Evolutionary conservation across 2,329 filamentous ascomycete genomes (phyloP).

Genomic region (Mycosphaerella sp.): DNA sequence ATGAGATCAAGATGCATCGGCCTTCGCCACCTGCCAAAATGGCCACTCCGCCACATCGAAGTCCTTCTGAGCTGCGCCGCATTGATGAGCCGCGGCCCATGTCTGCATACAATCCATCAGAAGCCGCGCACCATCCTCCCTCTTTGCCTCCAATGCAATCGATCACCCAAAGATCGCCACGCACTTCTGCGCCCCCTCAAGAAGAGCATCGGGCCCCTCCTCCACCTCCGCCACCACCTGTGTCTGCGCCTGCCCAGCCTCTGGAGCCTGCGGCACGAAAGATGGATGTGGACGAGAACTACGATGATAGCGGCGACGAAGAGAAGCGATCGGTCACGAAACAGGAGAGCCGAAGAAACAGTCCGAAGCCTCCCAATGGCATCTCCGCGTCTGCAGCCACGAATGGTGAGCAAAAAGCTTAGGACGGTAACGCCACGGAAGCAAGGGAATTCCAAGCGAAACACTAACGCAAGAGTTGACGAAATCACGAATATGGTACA

Average conservation of each 20-base stretch:
- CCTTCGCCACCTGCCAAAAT: slow-evolving; percentile 44
- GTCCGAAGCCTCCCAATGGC: slow-evolving; percentile 33
- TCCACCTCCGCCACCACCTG: slow-evolving; percentile 9
- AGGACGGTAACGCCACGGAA: neutral
- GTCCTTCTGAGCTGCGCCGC: slow-evolving; percentile 63
- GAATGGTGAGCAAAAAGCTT: slow-evolving; percentile 19
- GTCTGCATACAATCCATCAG: slow-evolving; percentile 75
- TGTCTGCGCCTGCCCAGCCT: slow-evolving; percentile 32
- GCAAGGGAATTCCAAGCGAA: neutral
- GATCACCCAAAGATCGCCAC: slow-evolving; percentile 44
- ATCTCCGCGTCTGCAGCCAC: slow-evolving; percentile 8
- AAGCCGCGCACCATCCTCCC: slow-evolving; percentile 81
- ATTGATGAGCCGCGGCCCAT: slow-evolving; percentile 59
- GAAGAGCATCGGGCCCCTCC: slow-evolving; percentile 37
- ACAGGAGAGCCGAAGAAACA: slow-evolving; percentile 42
- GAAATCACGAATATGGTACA: neutral
- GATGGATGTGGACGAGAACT: slow-evolving; percentile 96
- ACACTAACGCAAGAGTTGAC: neutral
- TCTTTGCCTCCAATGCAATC: slow-evolving; percentile 47
- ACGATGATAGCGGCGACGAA: slow-evolving; percentile 90
- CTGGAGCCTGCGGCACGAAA: slow-evolving; percentile 85
- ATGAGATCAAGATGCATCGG: slow-evolving; percentile 74
- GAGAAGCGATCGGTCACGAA: slow-evolving; percentile 50
- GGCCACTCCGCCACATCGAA: slow-evolving; percentile 64
- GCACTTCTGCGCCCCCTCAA: slow-evolving; percentile 47